These are phyloP conservation scores for Sporothrix pseudoabietina DNA, from an alignment of 2,329 filamentous ascomycete species.

Conservation along the genomic window DNA sequence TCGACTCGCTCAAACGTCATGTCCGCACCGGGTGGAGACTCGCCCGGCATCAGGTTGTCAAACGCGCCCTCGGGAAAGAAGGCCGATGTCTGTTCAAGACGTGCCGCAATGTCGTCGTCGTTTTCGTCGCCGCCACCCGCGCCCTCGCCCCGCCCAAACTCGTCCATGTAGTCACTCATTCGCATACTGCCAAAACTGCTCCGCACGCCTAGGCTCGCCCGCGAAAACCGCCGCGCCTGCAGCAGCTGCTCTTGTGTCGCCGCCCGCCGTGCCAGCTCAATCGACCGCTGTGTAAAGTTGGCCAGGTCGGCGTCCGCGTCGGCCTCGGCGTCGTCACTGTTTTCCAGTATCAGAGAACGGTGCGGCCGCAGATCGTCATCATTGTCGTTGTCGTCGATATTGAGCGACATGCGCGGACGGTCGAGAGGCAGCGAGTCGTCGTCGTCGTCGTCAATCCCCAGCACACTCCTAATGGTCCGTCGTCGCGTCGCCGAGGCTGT, in stretches of 20 bases:
- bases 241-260: slow-evolving; percentile 45
- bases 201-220: slow-evolving; percentile 57
- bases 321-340: slow-evolving; percentile 24
- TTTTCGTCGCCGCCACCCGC: slow-evolving; percentile 39
- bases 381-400: slow-evolving; percentile 54
- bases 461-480: slow-evolving; percentile 36
- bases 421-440: slow-evolving; percentile 55
- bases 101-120: slow-evolving; percentile 46
- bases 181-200: slow-evolving; percentile 57
- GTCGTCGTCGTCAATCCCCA: slow-evolving; percentile 48
- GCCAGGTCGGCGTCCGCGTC: slow-evolving; percentile 46
- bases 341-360: slow-evolving; percentile 55
- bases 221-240: slow-evolving; percentile 50
- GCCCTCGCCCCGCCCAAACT: slow-evolving; percentile 40
- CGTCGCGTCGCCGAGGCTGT: not conserved
- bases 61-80: slow-evolving; percentile 55
- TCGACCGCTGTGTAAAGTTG: slow-evolving; percentile 59
- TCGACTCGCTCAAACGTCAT: slow-evolving; percentile 49
- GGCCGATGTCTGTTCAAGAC: slow-evolving; percentile 45
- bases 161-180: slow-evolving; percentile 55
- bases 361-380: slow-evolving; percentile 57
- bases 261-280: slow-evolving; percentile 61
- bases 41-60: slow-evolving; percentile 47
- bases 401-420: slow-evolving; percentile 58
- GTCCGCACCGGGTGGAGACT: slow-evolving; percentile 43